Evolutionary conservation across 129 eudicot genomes (phyloP), one percentile per base, ranked within the genome.

Genomic region (Dittrichia graveolens): DNA sequence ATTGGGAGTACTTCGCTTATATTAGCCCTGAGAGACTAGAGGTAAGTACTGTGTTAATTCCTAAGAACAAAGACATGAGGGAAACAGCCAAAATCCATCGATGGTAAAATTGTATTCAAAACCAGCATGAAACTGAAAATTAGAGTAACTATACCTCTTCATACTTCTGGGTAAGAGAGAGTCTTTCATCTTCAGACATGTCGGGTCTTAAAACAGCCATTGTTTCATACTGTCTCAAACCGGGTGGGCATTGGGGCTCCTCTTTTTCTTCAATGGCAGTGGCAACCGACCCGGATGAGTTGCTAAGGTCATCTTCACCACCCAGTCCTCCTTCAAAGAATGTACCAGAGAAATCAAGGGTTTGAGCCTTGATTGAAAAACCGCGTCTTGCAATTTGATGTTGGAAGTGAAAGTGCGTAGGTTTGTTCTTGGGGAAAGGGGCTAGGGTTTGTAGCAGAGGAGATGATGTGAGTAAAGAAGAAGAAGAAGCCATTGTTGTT

Each of bases 241-340:
- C 98, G 9, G 98, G 98, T 8, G 98, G 98, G 80, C 96, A 92
- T 16, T 83, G 95, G 31, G 78, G 81, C 83, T 92, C 98, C 78
- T 85, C 96, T 74, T 87, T 92, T 7, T 87, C 95, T 69, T 89
- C 96, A 56, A 75, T 72, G 37, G 83, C 90, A 48, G 85, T 67
- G 2, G 81, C 69, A 8, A 80, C 78, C 60, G 87, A 70, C 12
- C 85, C 83, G 52, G 86, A 66, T 4, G 79, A 57, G 11, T 65
- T 52, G n/a, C 87, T 79, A 35, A 80, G 82, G 70, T 89, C 85
- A 39, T 90, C 98, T 12, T 81, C 87, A 10, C 84, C 90, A 24
- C 77, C 79, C 24, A 92, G 67, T 34, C 90, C 96, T 59, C 92
- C 86, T 70, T 93, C 96, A 53, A 93, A 93, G 83, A 89, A 93